These are phyloP conservation scores for Termitomyces titanicus DNA, from an alignment of 768 basidiomycete species.

Conservation along the genomic window DNA sequence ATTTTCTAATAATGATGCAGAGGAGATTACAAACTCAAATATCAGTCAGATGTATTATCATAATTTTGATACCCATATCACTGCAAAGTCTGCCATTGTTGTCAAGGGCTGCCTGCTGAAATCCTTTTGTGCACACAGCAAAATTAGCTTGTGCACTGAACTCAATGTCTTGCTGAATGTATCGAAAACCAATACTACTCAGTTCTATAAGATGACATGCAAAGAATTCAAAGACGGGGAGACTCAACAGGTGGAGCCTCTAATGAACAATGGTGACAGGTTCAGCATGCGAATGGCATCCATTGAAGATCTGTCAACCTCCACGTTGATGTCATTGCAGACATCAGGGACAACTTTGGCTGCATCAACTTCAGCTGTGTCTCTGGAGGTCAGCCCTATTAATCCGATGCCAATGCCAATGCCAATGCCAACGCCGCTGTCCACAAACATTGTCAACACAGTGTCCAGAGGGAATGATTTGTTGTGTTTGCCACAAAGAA, in stretches of 20 bases:
- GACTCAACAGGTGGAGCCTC: not conserved
- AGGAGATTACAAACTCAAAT: slow-evolving; percentile 7
- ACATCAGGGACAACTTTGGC: too few species aligned
- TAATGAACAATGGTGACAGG: too few species aligned
- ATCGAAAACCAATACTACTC: not conserved
- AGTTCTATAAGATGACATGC: slow-evolving; percentile 2
- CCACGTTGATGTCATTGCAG: too few species aligned
- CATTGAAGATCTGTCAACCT: too few species aligned
- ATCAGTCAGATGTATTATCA: too few species aligned
- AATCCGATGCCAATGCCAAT: not conserved
- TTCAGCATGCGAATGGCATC: too few species aligned
- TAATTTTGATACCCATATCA: slow-evolving; percentile 16
- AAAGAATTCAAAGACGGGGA: not conserved
- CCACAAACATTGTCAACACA: not conserved
- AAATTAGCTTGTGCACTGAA: slow-evolving; percentile 2
- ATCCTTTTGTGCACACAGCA: slow-evolving; percentile 12
- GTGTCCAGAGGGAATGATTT: not conserved
- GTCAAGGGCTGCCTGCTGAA: slow-evolving; percentile 16
- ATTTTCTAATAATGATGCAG: too few species aligned
- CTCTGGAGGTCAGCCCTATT: not conserved
- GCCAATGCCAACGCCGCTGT: not conserved
- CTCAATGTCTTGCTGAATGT: slow-evolving; percentile 4
- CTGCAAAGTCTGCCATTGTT: slow-evolving; percentile 6
- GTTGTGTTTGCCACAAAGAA: not conserved
- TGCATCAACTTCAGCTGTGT: too few species aligned